These are phyloP conservation scores for Colletotrichum lupini DNA, from an alignment of 2,329 filamentous ascomycete genomes.

Conservation along the genomic window DNA sequence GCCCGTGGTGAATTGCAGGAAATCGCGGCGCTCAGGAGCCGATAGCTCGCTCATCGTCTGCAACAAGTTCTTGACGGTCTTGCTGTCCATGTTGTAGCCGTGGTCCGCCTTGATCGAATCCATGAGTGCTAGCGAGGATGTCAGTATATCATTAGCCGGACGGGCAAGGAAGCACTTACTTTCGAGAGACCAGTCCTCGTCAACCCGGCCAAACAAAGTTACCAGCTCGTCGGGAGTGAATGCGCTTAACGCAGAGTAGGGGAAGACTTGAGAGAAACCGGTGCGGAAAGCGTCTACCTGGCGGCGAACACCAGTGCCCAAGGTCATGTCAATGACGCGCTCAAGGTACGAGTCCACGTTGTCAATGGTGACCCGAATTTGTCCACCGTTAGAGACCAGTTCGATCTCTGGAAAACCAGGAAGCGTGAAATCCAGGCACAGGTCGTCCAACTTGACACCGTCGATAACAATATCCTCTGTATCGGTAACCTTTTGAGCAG, in stretches of 20 bases:
- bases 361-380: slow-evolving; percentile 83
- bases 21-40: slow-evolving; percentile 82
- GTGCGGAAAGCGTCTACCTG: slow-evolving; percentile 92
- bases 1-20: slow-evolving; percentile 96
- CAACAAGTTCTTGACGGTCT: slow-evolving; percentile 90
- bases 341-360: slow-evolving; percentile 93
- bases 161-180: slow-evolving; percentile 68
- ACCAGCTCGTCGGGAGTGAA: slow-evolving; percentile 97
- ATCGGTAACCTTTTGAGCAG: slow-evolving; percentile 77
- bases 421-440: slow-evolving; percentile 93
- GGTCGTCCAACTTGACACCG: slow-evolving; percentile 82
- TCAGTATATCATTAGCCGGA: slow-evolving; percentile 33
- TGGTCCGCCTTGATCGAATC: slow-evolving; percentile 99
- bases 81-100: slow-evolving; percentile 98
- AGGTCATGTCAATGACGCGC: slow-evolving; percentile 88
- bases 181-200: slow-evolving; percentile 98
- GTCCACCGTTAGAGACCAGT: slow-evolving; percentile 78
- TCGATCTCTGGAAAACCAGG: slow-evolving; percentile 92
- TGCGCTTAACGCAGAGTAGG: slow-evolving; percentile 89
- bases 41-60: slow-evolving; percentile 93
- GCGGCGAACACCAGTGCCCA: slow-evolving; percentile 86
- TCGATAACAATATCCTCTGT: slow-evolving; percentile 79
- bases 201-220: slow-evolving; percentile 89
- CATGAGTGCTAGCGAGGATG: slow-evolving; percentile 77
- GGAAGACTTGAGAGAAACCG: slow-evolving; percentile 96